Evolutionary conservation across 768 basidiomycete species (phyloP), one percentile per base, ranked within the genome.

Genomic region (Asterophora parasitica): DNA sequence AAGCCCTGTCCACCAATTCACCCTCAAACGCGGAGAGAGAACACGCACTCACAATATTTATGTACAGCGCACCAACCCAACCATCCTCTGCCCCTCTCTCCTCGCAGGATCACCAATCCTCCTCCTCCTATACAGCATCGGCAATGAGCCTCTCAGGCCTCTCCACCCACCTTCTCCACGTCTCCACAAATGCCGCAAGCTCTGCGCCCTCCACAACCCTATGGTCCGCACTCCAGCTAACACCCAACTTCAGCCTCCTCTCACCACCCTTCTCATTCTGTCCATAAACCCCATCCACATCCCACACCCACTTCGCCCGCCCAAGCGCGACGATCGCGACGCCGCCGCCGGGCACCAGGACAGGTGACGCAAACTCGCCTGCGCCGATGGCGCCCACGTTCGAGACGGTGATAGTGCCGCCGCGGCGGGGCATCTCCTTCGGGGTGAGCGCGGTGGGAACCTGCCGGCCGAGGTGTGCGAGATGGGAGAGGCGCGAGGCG

Each of bases 171-270:
- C 66, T 70, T 51, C 90, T 78, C 91, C 91, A 94, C 35, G 74
- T 71, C 69, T 92, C 89, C 51, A 91, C 85, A 62, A 94, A 91
- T 53, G 87, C 89, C 44, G 87, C 89, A 52, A 94, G 61, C 67
- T 94, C 91, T 1, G 90, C 91, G 4, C 91, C 91, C 61, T 94
- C 91, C 8, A 92, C 81, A 6, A 94, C 81, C 12, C 91, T 69
- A 65, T 94, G 92, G 56, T 94, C 91, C 40, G 85, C 91, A 51
- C 81, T 82, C 88, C 91, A 93, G 53, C 85, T 88, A 4, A 91
- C 70, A 8, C 77, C 77, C 32, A 85, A 61, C 66, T 77, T 77
- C 32, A 85, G 62, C 55, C 82, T 69, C 51, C 79, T 66, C 54
- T 76, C 74, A 1, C 81, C 79, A 13, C 52, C 61, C 28, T 65